phyloP scores from a whole-genome alignment of 306 rosid species.

The Citrullus mucosospermus region DNA sequence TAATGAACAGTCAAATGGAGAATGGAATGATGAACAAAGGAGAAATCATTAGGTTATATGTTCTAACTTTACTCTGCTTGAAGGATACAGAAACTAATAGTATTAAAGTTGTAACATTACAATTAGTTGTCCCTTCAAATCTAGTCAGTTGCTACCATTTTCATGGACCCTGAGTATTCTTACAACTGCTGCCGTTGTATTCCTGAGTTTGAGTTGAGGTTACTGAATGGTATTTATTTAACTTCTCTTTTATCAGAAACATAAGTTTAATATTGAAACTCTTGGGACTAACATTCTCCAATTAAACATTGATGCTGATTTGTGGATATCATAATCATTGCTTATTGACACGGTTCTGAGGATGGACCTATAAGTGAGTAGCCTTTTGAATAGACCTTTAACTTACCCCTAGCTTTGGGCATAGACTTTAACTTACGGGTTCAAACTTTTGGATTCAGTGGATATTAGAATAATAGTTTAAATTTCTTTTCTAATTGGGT shows the following conservation, averaged over 20 bases:
- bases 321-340: too few species aligned
- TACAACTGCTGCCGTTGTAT: not conserved
- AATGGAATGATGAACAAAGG: conserved; percentile 19
- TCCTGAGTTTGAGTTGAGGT: not conserved
- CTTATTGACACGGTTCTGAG: too few species aligned
- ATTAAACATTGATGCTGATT: too few species aligned
- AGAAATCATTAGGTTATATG: conserved; percentile 16
- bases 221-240: not conserved
- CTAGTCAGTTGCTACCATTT: not conserved
- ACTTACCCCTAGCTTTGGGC: too few species aligned
- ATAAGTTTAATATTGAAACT: not conserved
- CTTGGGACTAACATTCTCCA: not conserved
- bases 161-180: not conserved
- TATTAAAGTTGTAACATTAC: not conserved
- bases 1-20: conserved; percentile 14
- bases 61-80: not conserved
- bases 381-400: too few species aligned
- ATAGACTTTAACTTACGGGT: too few species aligned
- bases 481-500: too few species aligned
- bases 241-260: not conserved
- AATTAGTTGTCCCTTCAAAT: not conserved
- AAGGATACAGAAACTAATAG: not conserved
- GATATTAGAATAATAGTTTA: too few species aligned
- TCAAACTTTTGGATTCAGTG: too few species aligned
- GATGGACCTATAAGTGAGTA: too few species aligned